phyloP scores from a whole-genome alignment of 768 basidiomycete genomes.

The Lepiota brunneoincarnata region DNA sequence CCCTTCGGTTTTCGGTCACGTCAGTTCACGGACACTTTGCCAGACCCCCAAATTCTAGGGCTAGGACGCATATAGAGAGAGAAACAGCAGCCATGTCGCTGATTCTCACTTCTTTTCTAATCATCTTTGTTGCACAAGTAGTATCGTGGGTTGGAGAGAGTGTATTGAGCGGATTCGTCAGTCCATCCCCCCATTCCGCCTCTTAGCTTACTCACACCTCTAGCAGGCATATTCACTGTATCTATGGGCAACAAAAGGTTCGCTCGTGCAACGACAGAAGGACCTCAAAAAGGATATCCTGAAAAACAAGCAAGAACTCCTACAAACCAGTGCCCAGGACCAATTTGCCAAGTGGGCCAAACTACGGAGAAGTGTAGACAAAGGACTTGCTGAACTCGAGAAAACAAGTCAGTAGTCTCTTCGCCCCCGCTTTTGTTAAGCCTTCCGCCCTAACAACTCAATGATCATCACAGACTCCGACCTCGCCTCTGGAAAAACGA shows the following conservation, averaged over 20 bases:
- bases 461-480: conserved; percentile 54
- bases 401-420: conserved; percentile 71
- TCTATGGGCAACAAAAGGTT: conserved; percentile 59
- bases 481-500: conserved; percentile 53
- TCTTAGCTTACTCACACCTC: background rate
- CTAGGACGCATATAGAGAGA: too few relatives aligned
- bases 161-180: conserved; percentile 76
- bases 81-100: conserved; percentile 57
- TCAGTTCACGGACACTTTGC: background rate
- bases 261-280: conserved; percentile 55
- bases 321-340: conserved; percentile 91
- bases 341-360: conserved; percentile 99
- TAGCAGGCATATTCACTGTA: conserved; percentile 72
- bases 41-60: background rate
- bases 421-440: background rate
- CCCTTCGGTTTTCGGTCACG: background rate
- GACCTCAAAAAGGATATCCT: conserved; percentile 80
- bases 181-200: conserved; percentile 26
- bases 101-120: conserved; percentile 74
- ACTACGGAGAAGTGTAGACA: conserved; percentile 85
- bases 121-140: conserved; percentile 81
- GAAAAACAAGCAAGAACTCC: conserved; percentile 76
- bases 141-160: conserved; percentile 88
- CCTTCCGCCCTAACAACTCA: background rate
- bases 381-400: conserved; percentile 87